phyloP scores from a whole-genome alignment of 2,329 filamentous ascomycete species.

The Scorias spongiosa region DNA sequence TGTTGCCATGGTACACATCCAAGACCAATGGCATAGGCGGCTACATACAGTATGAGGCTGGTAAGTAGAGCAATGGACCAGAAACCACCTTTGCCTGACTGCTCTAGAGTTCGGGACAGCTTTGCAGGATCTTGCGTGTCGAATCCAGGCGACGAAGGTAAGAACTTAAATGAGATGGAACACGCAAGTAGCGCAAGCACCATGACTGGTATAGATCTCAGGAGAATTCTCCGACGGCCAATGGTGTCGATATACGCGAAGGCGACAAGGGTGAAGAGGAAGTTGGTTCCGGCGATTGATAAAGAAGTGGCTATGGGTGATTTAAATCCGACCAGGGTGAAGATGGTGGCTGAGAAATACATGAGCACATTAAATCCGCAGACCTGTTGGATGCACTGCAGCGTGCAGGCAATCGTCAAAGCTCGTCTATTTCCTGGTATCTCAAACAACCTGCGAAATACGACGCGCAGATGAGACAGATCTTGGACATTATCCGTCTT shows the following conservation, averaged over 20 bases:
- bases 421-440: slow-evolving; percentile 50
- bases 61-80: slow-evolving; percentile 45
- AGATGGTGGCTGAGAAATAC: slow-evolving; percentile 35
- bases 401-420: slow-evolving; percentile 66
- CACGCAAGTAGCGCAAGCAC: slow-evolving; percentile 54
- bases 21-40: slow-evolving; percentile 70
- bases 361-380: slow-evolving; percentile 27
- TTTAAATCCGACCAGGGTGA: slow-evolving; percentile 30
- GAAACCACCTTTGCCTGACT: slow-evolving; percentile 1
- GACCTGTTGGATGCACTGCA: slow-evolving; percentile 72
- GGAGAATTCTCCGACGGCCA: slow-evolving; percentile 44
- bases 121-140: slow-evolving; percentile 10
- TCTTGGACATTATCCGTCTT: slow-evolving; percentile 1
- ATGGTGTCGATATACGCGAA: slow-evolving; percentile 30
- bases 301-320: slow-evolving; percentile 30
- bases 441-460: slow-evolving; percentile 22
- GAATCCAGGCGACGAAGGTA: slow-evolving; percentile 40
- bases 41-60: slow-evolving; percentile 71
- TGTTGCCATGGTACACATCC: slow-evolving; percentile 96
- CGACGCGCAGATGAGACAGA: slow-evolving; percentile 1
- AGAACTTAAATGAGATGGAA: slow-evolving; percentile 54
- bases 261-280: slow-evolving; percentile 30
- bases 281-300: slow-evolving; percentile 30
- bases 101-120: slow-evolving; percentile 6
- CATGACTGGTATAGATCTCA: slow-evolving; percentile 80